A percentile compares a stretch with the other conserved stretches of the same genome.
Conservation (phyloP, 2,329 filamentous ascomycete species). For the Cladosporium sp. region DNA sequence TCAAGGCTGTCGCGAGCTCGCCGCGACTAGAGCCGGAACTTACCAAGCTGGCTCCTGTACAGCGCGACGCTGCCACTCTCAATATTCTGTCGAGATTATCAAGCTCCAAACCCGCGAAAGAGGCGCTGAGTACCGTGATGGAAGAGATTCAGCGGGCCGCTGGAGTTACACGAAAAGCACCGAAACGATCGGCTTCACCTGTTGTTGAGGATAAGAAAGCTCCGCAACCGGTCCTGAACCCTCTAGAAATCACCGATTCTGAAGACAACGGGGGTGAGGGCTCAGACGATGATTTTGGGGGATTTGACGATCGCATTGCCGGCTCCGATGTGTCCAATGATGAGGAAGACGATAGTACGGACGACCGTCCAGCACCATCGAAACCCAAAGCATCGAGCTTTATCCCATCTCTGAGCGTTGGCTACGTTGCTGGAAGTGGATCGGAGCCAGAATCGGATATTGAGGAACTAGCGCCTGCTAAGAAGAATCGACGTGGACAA, state of each 20-base stretch:
- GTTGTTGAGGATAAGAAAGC: not conserved
- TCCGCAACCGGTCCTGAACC: not conserved
- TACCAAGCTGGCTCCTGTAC: constrained; percentile 33
- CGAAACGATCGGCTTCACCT: not conserved
- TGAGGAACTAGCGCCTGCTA: constrained; percentile 47
- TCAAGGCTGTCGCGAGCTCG: constrained; percentile 50
- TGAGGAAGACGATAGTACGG: constrained; percentile 14
- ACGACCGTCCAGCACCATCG: not conserved
- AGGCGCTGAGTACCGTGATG: constrained; percentile 44
- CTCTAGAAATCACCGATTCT: constrained; percentile 5
- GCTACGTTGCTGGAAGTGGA: constrained; percentile 68
- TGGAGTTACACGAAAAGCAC: constrained; percentile 19
- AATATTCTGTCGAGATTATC: constrained; percentile 56
- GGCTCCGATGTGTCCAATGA: constrained; percentile 27
- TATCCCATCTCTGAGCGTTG: constrained; percentile 69
- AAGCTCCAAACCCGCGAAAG: constrained; percentile 54
- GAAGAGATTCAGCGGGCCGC: constrained; percentile 37
- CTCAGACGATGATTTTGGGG: constrained; percentile 31
- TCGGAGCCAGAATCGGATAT: constrained; percentile 55
- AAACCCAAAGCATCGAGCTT: constrained; percentile 50
- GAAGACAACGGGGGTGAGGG: constrained; percentile 13
- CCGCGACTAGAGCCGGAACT: constrained; percentile 40
- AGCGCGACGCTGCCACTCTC: constrained; percentile 41
- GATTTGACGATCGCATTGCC: constrained; percentile 35
- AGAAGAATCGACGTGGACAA: constrained; percentile 72